phyloP scores from a whole-genome alignment of 345 rosid genomes.

The sweet orange (Citrus sinensis) region DVS_A1.0 CM039166.1:2298001-2298500 shows the following conservation, averaged over 20 bases:
- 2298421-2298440: not conserved
- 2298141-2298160: not conserved
- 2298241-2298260: not conserved
- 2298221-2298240: not conserved
- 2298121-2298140: not conserved
- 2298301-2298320: slow-evolving; percentile 85
- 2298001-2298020: slow-evolving; percentile 24
- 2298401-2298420: not conserved
- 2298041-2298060: not conserved
- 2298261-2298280: slow-evolving; percentile 22
- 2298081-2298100: not conserved
- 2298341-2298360: slow-evolving; percentile 75
- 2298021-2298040: not conserved
- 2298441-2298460: not conserved
- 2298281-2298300: slow-evolving; percentile 67
- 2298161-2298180: too few species aligned
- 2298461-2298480: not conserved
- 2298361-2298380: slow-evolving; percentile 78
- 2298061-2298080: slow-evolving; percentile 3
- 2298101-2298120: not conserved
- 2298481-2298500: not conserved
- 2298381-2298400: slow-evolving; percentile 85
- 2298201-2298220: not conserved
- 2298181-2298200: not conserved
- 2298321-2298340: slow-evolving; percentile 83